A percentile compares a stretch with the other conserved stretches of the same genome.
phyloP scores from a whole-genome alignment of 352 stramenopile species.

The Phytophthora brassicae region DNA sequence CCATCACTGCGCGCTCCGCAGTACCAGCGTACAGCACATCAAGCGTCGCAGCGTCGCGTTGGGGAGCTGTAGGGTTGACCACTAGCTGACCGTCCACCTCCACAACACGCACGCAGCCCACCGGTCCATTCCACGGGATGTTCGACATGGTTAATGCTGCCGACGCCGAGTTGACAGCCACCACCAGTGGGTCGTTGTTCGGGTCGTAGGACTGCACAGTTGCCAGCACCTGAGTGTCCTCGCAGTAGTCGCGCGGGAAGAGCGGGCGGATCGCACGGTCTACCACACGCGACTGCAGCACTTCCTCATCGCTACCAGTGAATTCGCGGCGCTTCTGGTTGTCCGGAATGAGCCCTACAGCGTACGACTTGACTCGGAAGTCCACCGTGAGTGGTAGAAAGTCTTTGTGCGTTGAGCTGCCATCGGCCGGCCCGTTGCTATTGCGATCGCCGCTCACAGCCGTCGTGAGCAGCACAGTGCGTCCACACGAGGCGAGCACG shows the following conservation, averaged over 20 bases:
- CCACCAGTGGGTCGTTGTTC: conserved; percentile 83
- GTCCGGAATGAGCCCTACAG: conserved; percentile 86
- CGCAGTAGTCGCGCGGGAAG: conserved; percentile 92
- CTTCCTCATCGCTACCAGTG: conserved; percentile 92
- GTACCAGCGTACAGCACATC: conserved; percentile 88
- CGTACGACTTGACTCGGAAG: conserved; percentile 91
- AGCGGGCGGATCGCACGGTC: conserved; percentile 95
- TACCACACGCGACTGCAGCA: conserved; percentile 95
- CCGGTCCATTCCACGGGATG: conserved; percentile 89
- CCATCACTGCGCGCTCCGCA: conserved; percentile 81
- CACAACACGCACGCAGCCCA: conserved; percentile 89
- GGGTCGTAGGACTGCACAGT: conserved; percentile 89
- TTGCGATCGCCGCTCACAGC: conserved; percentile 60
- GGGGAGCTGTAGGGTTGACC: conserved; percentile 87
- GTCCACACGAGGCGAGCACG: conserved; percentile 80
- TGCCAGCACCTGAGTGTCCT: conserved; percentile 95
- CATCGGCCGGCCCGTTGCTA: conserved; percentile 36
- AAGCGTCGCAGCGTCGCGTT: conserved; percentile 72
- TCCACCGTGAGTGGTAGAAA: conserved; percentile 94
- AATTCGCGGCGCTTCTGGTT: conserved; percentile 89
- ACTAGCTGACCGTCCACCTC: conserved; percentile 87
- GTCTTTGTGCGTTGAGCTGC: conserved; percentile 30
- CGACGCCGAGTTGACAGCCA: conserved; percentile 90
- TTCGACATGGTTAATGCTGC: conserved; percentile 83
- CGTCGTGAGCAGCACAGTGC: conserved; percentile 88